Evolutionary conservation across 2,329 filamentous ascomycete species (phyloP).

Genomic region (Curvularia lunata): DNA sequence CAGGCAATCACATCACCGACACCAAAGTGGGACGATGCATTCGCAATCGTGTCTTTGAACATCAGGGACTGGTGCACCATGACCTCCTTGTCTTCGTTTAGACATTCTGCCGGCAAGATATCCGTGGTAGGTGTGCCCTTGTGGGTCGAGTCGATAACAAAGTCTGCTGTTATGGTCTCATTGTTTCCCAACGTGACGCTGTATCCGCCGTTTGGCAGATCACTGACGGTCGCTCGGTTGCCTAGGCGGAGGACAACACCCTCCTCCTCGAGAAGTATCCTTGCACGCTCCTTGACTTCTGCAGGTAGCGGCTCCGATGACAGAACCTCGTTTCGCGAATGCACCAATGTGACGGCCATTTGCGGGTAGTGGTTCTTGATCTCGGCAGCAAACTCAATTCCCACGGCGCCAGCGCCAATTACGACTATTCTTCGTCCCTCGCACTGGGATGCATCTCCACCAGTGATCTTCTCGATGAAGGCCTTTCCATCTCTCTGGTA

Average conservation of each 20-base stretch:
- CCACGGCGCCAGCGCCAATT: constrained; percentile 80
- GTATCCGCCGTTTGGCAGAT: constrained; percentile 40
- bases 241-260: constrained; percentile 71
- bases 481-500: constrained; percentile 68
- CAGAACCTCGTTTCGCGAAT: constrained; percentile 72
- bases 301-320: constrained; percentile 75
- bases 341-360: constrained; percentile 73
- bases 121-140: constrained; percentile 66
- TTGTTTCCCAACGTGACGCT: constrained; percentile 57
- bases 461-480: constrained; percentile 60
- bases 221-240: constrained; percentile 60
- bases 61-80: constrained; percentile 63
- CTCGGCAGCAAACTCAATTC: constrained; percentile 82
- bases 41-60: constrained; percentile 62
- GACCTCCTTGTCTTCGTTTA: constrained; percentile 71
- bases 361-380: constrained; percentile 71
- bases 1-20: constrained; percentile 73
- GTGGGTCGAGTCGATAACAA: constrained; percentile 73
- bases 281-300: constrained; percentile 68
- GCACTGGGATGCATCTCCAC: constrained; percentile 33
- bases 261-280: constrained; percentile 64
- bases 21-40: constrained; percentile 68
- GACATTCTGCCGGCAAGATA: constrained; percentile 64
- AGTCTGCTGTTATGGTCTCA: constrained; percentile 61
- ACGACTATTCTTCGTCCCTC: constrained; percentile 64